These are phyloP conservation scores for Voacanga thouarsii DNA, from an alignment of 257 asterid genomes.

Conservation along the genomic window DNA sequence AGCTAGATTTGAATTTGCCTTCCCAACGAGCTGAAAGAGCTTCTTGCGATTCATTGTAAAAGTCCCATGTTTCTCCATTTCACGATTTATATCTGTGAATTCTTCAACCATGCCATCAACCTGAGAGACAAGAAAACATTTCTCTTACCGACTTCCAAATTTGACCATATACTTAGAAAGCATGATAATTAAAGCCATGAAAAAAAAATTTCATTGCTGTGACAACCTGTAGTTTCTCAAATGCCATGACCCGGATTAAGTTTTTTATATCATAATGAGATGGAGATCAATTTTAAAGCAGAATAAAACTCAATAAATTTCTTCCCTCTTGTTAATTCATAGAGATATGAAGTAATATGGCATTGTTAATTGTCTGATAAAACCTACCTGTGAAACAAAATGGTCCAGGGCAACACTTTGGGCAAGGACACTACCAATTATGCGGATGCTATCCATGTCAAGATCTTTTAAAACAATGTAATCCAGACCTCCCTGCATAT, in stretches of 20 bases:
- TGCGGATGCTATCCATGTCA: constrained; percentile 86
- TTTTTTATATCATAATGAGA: not conserved
- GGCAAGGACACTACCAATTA: constrained; percentile 88
- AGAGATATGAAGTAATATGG: not conserved
- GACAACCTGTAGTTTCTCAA: not conserved
- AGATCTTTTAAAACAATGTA: constrained; percentile 68
- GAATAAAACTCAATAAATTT: not conserved
- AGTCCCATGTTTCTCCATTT: constrained; percentile 90
- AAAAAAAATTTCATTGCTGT: not conserved
- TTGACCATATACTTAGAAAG: not conserved
- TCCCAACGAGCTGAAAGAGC: constrained; percentile 95
- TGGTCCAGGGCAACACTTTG: constrained; percentile 96
- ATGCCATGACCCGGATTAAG: not conserved
- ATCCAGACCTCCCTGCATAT: constrained; percentile 94
- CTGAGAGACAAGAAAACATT: constrained; percentile 26
- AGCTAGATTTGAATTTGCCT: constrained; percentile 94
- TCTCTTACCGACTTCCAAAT: not conserved
- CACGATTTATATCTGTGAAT: constrained; percentile 86
- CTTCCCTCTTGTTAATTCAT: not conserved
- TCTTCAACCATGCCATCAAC: constrained; percentile 96
- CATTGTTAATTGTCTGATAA: not conserved
- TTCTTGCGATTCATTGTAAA: constrained; percentile 88
- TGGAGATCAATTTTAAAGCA: not conserved
- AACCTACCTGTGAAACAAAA: constrained; percentile 91
- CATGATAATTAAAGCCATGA: not conserved